phyloP scores from a whole-genome alignment of 164 flowering plant species.

The Pachysandra terminalis region DNA sequence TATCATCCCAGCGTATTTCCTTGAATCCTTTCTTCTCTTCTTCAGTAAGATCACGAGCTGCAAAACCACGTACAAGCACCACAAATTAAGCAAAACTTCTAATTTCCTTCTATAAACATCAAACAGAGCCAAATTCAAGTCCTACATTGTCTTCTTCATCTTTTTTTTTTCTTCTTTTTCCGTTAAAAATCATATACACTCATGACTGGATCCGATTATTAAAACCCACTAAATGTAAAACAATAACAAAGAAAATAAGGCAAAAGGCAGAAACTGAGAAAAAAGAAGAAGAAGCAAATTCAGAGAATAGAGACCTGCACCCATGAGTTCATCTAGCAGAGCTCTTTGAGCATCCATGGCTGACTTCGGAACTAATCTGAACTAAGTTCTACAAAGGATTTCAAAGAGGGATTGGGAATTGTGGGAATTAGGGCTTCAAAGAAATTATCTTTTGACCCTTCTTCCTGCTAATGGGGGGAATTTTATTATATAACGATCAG shows the following conservation, averaged over 20 bases:
- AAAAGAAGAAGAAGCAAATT: not conserved
- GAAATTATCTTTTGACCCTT: too few species aligned
- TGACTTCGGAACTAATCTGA: constrained; percentile 1
- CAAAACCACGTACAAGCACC: constrained; percentile 2
- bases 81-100: not conserved
- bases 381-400: not conserved
- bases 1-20: constrained; percentile 88
- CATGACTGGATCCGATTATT: not conserved
- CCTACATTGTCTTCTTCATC: too few species aligned
- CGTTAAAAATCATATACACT: not conserved
- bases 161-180: too few species aligned
- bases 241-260: not conserved
- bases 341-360: constrained; percentile 97
- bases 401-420: not conserved
- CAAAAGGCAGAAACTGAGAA: not conserved
- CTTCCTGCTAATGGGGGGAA: too few species aligned
- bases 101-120: not conserved
- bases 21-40: constrained; percentile 81
- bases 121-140: not conserved
- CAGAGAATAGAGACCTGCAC: constrained; percentile 53
- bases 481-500: too few species aligned
- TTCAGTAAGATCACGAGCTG: constrained; percentile 91
- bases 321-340: constrained; percentile 95
- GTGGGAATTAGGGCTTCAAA: too few species aligned
- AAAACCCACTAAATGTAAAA: not conserved